phyloP scores from a whole-genome alignment of 2,329 filamentous ascomycete species.

The Zarea fungicola region DNA sequence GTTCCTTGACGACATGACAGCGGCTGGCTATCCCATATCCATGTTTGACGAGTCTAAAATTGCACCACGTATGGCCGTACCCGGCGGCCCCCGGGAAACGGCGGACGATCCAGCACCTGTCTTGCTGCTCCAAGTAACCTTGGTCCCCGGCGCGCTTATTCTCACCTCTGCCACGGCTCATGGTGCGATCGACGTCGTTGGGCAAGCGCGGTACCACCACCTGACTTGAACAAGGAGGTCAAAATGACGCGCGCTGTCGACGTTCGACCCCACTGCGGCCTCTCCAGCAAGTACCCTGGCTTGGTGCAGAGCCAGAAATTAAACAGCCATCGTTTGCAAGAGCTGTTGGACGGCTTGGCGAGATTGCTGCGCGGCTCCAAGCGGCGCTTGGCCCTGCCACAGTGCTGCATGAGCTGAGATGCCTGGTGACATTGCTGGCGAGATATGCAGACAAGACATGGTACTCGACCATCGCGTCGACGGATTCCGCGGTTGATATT shows the following conservation, averaged over 20 bases:
- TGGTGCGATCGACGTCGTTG: conserved; percentile 45
- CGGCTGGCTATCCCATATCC: conserved; percentile 37
- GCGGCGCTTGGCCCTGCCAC: conserved; percentile 30
- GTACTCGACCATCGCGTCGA: conserved; percentile 28
- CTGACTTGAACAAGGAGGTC: conserved; percentile 21
- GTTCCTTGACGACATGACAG: conserved; percentile 32
- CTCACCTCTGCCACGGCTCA: conserved; percentile 46
- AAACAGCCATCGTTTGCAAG: conserved; percentile 24
- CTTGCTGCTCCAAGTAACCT: conserved; percentile 42
- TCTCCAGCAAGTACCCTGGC: conserved; percentile 42
- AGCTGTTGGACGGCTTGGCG: conserved; percentile 27
- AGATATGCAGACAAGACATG: conserved; percentile 29
- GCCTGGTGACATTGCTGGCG: conserved; percentile 35
- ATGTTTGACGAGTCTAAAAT: conserved; percentile 43
- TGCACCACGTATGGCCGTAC: conserved; percentile 36
- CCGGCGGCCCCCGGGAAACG: conserved; percentile 21
- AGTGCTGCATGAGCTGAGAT: conserved; percentile 31
- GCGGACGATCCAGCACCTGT: conserved; percentile 30
- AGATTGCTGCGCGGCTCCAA: conserved; percentile 34
- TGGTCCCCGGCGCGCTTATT: conserved; percentile 44
- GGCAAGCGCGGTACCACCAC: conserved; percentile 36
- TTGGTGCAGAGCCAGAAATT: conserved; percentile 43
- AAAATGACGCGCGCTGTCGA: conserved; percentile 45
- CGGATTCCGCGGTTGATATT: conserved; percentile 37
- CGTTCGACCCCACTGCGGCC: conserved; percentile 35